Conservation (phyloP, 306 rosid species). For the Spatholobus suberectus region DNA sequence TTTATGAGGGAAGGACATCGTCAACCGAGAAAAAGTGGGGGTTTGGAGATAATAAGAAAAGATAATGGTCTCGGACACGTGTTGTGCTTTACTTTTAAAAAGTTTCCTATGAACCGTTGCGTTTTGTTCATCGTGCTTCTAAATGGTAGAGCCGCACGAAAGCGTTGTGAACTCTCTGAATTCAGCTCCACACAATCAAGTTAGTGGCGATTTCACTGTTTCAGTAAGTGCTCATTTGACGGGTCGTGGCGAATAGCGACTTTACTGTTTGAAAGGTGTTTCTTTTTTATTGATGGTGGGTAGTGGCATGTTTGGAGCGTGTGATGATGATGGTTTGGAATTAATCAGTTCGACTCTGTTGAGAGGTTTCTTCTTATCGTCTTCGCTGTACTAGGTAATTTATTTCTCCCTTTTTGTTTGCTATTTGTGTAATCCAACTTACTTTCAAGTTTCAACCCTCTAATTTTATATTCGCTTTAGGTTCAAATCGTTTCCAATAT, state of each 20-base stretch:
- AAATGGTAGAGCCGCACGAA: slow-evolving; percentile 14
- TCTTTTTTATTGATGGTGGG: slow-evolving; percentile 23
- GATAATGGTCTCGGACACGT: slow-evolving; percentile 32
- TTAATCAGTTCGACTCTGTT: background rate
- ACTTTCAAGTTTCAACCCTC: background rate
- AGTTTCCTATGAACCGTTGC: background rate
- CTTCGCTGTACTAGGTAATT: slow-evolving; percentile 40
- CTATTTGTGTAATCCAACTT: background rate
- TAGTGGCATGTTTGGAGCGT: background rate
- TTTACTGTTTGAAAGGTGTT: background rate
- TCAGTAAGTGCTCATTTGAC: background rate
- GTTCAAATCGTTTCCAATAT: slow-evolving; percentile 11
- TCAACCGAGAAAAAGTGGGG: background rate
- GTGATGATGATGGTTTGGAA: slow-evolving; percentile 28
- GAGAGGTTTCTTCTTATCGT: slow-evolving; percentile 36
- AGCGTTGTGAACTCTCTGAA: slow-evolving; percentile 20
- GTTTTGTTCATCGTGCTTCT: slow-evolving; percentile 12
- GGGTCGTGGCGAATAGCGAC: slow-evolving; percentile 24
- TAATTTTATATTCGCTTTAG: background rate
- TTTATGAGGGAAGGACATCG: background rate
- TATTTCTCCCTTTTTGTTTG: background rate
- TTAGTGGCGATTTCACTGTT: background rate
- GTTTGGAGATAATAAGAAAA: background rate
- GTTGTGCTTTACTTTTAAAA: background rate
- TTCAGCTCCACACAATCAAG: background rate